These are phyloP conservation scores for Dryas drummondii DNA, from an alignment of 306 rosid species.

Conservation along the genomic window DNA sequence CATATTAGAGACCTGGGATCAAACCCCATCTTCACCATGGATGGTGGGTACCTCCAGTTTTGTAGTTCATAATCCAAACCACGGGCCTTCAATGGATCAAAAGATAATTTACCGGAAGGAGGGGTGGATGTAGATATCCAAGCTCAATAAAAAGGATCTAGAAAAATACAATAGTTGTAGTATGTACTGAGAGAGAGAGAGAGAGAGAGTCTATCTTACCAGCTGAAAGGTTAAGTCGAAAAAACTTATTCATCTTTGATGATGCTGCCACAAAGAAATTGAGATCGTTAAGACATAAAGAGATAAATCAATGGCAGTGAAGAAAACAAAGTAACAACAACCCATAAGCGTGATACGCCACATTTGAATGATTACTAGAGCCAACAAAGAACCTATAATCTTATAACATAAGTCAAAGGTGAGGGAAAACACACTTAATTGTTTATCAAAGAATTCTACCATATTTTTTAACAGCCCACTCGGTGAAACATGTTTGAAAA, in stretches of 20 bases:
- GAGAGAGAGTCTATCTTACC: conserved; percentile 44
- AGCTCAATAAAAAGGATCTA: no score
- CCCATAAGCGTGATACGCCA: background rate
- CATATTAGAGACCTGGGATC: background rate
- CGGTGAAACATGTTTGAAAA: background rate
- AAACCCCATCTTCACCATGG: background rate
- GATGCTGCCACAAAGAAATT: conserved; percentile 54
- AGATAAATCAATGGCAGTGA: background rate
- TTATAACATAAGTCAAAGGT: background rate
- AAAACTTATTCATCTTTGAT: conserved; percentile 38
- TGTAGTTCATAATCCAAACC: no score
- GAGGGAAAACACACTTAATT: background rate
- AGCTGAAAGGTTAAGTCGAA: conserved; percentile 38
- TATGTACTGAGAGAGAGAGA: background rate
- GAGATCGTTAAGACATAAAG: conserved; percentile 25
- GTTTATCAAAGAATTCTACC: background rate
- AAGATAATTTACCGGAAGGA: no score
- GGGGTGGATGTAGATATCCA: no score
- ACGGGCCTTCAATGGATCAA: background rate
- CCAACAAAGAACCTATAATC: background rate
- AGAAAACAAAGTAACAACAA: background rate
- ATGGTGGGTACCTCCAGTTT: no score
- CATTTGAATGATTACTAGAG: background rate
- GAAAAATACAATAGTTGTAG: no score
- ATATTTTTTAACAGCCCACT: background rate